Percentiles rank a stretch among this genome's conserved stretches.
Evolutionary conservation across 2,329 filamentous ascomycete genomes (phyloP).

Genomic region (Nemania sp.): DNA sequence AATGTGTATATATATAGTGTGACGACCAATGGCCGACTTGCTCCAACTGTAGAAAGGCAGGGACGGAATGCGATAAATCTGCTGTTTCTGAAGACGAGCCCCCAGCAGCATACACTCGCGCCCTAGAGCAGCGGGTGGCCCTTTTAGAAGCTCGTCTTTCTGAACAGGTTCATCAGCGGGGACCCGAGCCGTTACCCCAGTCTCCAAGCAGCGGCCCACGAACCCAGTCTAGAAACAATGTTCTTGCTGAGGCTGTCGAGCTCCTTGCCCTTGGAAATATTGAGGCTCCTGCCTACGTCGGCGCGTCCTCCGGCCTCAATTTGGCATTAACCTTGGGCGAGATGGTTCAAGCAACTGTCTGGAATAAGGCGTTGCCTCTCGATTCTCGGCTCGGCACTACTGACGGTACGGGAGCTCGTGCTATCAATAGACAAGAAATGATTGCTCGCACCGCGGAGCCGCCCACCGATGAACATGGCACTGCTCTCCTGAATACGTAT

Average conservation of each 20-base stretch:
- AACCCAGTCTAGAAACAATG: slow-evolving; percentile 42
- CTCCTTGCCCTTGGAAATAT: slow-evolving; percentile 59
- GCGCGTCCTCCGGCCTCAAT: slow-evolving; percentile 62
- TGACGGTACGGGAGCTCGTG: slow-evolving; percentile 37
- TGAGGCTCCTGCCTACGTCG: slow-evolving; percentile 62
- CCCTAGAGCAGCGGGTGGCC: slow-evolving; percentile 56
- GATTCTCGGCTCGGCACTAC: slow-evolving; percentile 29
- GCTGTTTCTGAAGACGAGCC: slow-evolving; percentile 55
- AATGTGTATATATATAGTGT: slow-evolving; percentile 50
- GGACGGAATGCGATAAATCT: slow-evolving; percentile 57
- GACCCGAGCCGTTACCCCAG: slow-evolving; percentile 24
- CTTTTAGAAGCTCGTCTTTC: slow-evolving; percentile 54
- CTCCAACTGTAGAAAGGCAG: slow-evolving; percentile 59
- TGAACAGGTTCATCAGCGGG: slow-evolving; percentile 35
- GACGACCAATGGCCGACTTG: slow-evolving; percentile 59
- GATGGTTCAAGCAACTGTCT: slow-evolving; percentile 66
- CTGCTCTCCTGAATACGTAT: slow-evolving; percentile 59
- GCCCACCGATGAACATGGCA: slow-evolving; percentile 59
- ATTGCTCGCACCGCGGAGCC: slow-evolving; percentile 58
- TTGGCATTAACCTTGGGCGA: slow-evolving; percentile 63
- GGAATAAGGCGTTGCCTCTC: slow-evolving; percentile 61
- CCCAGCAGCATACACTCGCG: slow-evolving; percentile 55
- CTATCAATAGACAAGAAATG: slow-evolving; percentile 56
- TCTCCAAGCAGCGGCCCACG: slow-evolving; percentile 28
- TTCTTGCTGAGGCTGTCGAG: slow-evolving; percentile 59